Conservation (phyloP, 2,329 filamentous ascomycete species). For the Alternaria arbusti region DNA sequence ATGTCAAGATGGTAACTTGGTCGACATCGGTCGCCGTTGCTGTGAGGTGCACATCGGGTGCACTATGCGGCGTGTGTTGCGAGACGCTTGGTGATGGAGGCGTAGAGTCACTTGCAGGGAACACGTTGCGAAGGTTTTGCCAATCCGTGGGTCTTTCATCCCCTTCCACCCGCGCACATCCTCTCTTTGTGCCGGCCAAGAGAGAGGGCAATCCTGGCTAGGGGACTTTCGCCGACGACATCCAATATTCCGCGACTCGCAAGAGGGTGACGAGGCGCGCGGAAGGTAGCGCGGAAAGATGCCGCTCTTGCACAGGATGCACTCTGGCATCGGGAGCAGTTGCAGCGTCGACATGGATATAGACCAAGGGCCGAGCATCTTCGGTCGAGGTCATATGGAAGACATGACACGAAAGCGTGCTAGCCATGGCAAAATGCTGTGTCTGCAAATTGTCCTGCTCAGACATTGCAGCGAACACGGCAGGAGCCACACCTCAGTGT, state of each 20-base stretch:
- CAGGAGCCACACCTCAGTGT: slow-evolving; percentile 44
- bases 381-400: slow-evolving; percentile 13
- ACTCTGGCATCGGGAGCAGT: slow-evolving; percentile 18
- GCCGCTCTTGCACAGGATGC: slow-evolving; percentile 14
- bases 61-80: slow-evolving; percentile 3
- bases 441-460: slow-evolving; percentile 14
- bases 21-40: slow-evolving; percentile 28
- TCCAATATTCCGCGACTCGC: slow-evolving; percentile 22
- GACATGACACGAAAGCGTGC: slow-evolving; percentile 13
- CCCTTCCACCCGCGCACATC: slow-evolving; percentile 31
- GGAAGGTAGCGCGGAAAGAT: slow-evolving; percentile 8
- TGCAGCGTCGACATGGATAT: slow-evolving; percentile 17
- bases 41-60: slow-evolving; percentile 35
- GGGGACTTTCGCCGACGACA: slow-evolving; percentile 9
- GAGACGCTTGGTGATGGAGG: slow-evolving; percentile 8
- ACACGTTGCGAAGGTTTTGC: slow-evolving; percentile 12
- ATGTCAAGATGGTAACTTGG: slow-evolving; percentile 17
- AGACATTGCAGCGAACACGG: slow-evolving; percentile 33
- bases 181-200: slow-evolving; percentile 15
- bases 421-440: not conserved
- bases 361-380: slow-evolving; percentile 17
- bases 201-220: slow-evolving; percentile 25
- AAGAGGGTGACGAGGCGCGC: slow-evolving; percentile 4
- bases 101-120: slow-evolving; percentile 25
- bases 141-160: slow-evolving; percentile 21